Evolutionary conservation across 2,329 filamentous ascomycete genomes (phyloP).

Genomic region (Dactylella cylindrospora): DNA sequence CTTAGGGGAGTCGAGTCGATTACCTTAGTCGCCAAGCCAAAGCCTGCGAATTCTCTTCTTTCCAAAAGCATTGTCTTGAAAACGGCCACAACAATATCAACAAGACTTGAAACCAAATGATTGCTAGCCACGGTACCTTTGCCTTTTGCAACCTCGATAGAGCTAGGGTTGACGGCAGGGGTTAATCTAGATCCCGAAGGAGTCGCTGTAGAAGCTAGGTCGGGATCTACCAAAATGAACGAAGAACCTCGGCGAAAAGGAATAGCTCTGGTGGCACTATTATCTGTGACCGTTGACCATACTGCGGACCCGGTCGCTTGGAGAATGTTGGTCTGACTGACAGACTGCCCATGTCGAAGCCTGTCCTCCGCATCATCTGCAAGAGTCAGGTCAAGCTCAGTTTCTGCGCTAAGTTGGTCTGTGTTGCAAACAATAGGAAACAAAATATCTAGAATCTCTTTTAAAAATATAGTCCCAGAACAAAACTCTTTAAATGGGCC

Average conservation of each 20-base stretch:
- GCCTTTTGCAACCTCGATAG: conserved; percentile 61
- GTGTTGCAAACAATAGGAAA: conserved; percentile 87
- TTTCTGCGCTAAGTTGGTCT: conserved; percentile 78
- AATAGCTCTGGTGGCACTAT: conserved; percentile 26
- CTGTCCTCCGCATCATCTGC: conserved; percentile 74
- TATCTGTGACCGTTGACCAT: conserved; percentile 42
- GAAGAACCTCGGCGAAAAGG: conserved; percentile 70
- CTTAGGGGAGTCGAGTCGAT: too few species aligned
- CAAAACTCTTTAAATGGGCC: conserved; percentile 79
- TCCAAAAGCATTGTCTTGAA: conserved; percentile 83
- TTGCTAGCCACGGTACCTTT: conserved; percentile 53
- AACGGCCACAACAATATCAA: conserved; percentile 75
- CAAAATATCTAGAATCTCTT: conserved; percentile 74
- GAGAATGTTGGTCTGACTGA: conserved; percentile 54
- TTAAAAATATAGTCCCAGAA: conserved; percentile 74
- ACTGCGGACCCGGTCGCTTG: conserved; percentile 41
- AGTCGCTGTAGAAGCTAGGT: conserved; percentile 13
- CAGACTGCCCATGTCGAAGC: conserved; percentile 58
- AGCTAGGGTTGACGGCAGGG: conserved; percentile 51
- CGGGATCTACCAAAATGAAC: conserved; percentile 70
- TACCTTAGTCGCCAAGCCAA: conserved; percentile 80
- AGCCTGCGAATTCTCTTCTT: conserved; percentile 86
- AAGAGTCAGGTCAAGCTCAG: conserved; percentile 76
- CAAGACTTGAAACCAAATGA: conserved; percentile 62
- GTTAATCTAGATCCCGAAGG: conserved; percentile 43